These are phyloP conservation scores for Litchi chinensis DNA, from an alignment of 345 rosid species.

Conservation along the genomic window DNA sequence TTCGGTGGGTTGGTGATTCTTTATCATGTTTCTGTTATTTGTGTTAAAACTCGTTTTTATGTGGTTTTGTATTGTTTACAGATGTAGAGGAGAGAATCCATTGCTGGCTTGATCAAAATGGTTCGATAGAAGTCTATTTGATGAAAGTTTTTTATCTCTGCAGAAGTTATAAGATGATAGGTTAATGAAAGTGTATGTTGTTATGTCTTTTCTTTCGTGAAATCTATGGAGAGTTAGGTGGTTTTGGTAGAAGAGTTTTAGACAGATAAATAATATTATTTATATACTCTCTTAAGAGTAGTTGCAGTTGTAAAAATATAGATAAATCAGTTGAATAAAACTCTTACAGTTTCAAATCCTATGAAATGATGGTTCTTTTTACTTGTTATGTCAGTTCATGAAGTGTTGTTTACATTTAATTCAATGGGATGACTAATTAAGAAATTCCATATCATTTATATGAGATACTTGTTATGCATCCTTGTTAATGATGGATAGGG, in stretches of 20 bases:
- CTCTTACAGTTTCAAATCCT: neutral
- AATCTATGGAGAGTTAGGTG: neutral
- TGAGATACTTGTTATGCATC: neutral
- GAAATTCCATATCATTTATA: neutral
- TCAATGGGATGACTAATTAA: neutral
- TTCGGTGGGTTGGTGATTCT: neutral
- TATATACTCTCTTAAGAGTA: slow-evolving; percentile 1
- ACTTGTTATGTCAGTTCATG: neutral
- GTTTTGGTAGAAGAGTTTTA: neutral
- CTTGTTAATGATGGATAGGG: neutral
- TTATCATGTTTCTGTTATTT: neutral
- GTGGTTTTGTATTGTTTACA: neutral
- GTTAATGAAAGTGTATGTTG: neutral
- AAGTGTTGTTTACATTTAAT: slow-evolving; percentile 7
- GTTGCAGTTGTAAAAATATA: neutral
- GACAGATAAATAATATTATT: too few species aligned
- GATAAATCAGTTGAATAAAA: slow-evolving; percentile 15
- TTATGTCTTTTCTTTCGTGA: neutral
- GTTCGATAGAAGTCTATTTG: neutral
- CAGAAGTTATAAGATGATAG: slow-evolving; percentile 17
- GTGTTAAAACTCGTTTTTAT: too few species aligned
- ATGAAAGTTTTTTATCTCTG: slow-evolving; percentile 5
- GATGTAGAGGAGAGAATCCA: slow-evolving; percentile 1
- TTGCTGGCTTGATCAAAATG: neutral
- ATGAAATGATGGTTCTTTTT: neutral